A percentile compares a stretch with the other conserved stretches of the same genome.
These are phyloP conservation scores for Colletotrichum sidae DNA, from an alignment of 2,329 filamentous ascomycete species.

Conservation along the genomic window DNA sequence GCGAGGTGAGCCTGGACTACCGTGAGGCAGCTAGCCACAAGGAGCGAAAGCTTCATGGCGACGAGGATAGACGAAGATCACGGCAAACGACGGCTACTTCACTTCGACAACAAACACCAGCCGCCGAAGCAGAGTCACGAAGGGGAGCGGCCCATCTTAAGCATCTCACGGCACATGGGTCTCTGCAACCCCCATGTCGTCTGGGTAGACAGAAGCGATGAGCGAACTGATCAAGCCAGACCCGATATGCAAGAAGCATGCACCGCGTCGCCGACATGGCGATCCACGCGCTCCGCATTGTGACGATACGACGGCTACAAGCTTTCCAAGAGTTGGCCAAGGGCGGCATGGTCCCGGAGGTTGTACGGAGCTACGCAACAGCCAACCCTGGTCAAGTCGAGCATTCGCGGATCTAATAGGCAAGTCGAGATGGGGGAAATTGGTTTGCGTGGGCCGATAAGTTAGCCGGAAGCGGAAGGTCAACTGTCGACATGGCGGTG, in stretches of 20 bases:
- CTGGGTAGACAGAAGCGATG: conserved; percentile 1
- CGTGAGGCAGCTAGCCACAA: conserved; percentile 24
- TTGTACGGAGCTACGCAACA: background rate
- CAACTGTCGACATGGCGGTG: conserved; percentile 9
- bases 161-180: conserved; percentile 15
- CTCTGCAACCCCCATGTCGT: background rate
- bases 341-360: background rate
- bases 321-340: conserved; percentile 30
- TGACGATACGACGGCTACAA: conserved; percentile 10
- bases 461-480: conserved; percentile 34
- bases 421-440: conserved; percentile 1
- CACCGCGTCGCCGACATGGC: background rate
- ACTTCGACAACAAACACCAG: conserved; percentile 9
- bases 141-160: conserved; percentile 5
- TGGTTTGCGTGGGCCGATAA: conserved; percentile 17
- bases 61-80: conserved; percentile 3
- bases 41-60: conserved; percentile 31
- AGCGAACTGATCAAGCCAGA: background rate
- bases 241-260: background rate
- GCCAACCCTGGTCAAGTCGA: no score
- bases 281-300: background rate
- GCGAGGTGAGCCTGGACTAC: conserved; percentile 18
- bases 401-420: conserved; percentile 6
- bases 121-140: background rate
- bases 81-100: conserved; percentile 6